Percentiles rank a stretch among this genome's conserved stretches.
Evolutionary conservation across 2,329 filamentous ascomycete species (phyloP).

Genomic region (Aspergillus vadensis): DNA sequence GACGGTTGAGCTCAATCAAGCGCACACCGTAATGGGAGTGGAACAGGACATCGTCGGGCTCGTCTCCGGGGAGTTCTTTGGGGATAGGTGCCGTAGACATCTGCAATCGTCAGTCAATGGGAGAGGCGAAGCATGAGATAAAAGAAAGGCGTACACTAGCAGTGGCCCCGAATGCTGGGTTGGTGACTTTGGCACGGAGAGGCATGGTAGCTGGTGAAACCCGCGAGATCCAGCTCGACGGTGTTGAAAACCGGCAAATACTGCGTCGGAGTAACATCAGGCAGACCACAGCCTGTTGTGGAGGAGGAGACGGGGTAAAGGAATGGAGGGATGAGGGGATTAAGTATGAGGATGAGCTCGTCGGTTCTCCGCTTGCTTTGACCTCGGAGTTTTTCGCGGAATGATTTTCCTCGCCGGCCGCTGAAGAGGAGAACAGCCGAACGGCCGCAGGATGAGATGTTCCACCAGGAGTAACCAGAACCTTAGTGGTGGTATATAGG

Average conservation of each 20-base stretch:
- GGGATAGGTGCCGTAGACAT: conserved; percentile 46
- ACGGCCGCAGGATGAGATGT: background rate
- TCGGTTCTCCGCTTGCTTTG: conserved; percentile 30
- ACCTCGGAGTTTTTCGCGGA: conserved; percentile 35
- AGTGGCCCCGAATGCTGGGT: conserved; percentile 57
- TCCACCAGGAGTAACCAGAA: background rate
- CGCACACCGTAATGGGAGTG: conserved; percentile 84
- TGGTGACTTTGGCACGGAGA: conserved; percentile 72
- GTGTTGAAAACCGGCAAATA: conserved; percentile 41
- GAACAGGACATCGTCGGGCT: conserved; percentile 90
- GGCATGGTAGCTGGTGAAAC: conserved; percentile 64
- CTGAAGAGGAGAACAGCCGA: conserved; percentile 8
- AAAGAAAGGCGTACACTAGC: conserved; percentile 51
- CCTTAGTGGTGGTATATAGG: background rate
- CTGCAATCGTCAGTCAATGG: conserved; percentile 30
- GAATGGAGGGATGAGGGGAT: conserved; percentile 17
- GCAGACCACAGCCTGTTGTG: conserved; percentile 25
- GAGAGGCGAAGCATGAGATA: background rate
- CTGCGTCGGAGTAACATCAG: conserved; percentile 49
- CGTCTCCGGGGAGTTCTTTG: conserved; percentile 67
- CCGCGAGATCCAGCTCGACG: conserved; percentile 52
- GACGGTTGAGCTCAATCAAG: conserved; percentile 91
- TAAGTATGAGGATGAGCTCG: conserved; percentile 26
- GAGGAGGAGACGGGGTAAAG: conserved; percentile 13
- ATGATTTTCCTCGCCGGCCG: conserved; percentile 24